These are phyloP conservation scores for Margaritispora aquatica DNA, from an alignment of 495 filamentous ascomycete genomes.

Conservation along the genomic window DNA sequence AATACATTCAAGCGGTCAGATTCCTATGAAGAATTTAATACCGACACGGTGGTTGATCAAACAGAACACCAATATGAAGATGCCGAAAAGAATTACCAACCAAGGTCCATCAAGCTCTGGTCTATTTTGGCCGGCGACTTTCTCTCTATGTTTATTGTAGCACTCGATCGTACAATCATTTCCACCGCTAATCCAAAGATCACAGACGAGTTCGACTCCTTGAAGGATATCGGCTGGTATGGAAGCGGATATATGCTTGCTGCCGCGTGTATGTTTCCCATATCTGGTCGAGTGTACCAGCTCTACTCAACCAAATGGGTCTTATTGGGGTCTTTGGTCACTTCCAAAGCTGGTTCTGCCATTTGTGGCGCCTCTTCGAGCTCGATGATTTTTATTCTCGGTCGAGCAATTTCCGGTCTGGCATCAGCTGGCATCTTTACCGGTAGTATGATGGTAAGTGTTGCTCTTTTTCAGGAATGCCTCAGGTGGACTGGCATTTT, in stretches of 20 bases:
- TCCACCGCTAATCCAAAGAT: slow-evolving; percentile 45
- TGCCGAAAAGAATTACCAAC: slow-evolving; percentile 34
- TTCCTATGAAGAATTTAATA: too few species aligned
- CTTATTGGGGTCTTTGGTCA: slow-evolving; percentile 33
- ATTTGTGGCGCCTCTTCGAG: slow-evolving; percentile 50
- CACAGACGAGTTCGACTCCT: slow-evolving; percentile 38
- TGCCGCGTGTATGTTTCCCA: slow-evolving; percentile 37
- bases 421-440: slow-evolving; percentile 36
- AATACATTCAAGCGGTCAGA: too few species aligned
- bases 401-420: slow-evolving; percentile 50
- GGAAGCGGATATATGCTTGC: slow-evolving; percentile 44
- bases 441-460: slow-evolving; percentile 30
- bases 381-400: slow-evolving; percentile 46
- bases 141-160: slow-evolving; percentile 50
- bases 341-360: slow-evolving; percentile 47
- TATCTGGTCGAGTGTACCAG: slow-evolving; percentile 43
- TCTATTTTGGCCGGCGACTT: slow-evolving; percentile 25
- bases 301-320: slow-evolving; percentile 36
- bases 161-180: slow-evolving; percentile 39
- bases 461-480: background rate
- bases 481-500: too few species aligned
- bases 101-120: slow-evolving; percentile 30
- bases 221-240: slow-evolving; percentile 50
- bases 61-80: slow-evolving; percentile 30
- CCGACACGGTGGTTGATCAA: background rate